Evolutionary conservation across 2,329 filamentous ascomycete species (phyloP).

Genomic region (Lasiodiplodia theobromae): DNA sequence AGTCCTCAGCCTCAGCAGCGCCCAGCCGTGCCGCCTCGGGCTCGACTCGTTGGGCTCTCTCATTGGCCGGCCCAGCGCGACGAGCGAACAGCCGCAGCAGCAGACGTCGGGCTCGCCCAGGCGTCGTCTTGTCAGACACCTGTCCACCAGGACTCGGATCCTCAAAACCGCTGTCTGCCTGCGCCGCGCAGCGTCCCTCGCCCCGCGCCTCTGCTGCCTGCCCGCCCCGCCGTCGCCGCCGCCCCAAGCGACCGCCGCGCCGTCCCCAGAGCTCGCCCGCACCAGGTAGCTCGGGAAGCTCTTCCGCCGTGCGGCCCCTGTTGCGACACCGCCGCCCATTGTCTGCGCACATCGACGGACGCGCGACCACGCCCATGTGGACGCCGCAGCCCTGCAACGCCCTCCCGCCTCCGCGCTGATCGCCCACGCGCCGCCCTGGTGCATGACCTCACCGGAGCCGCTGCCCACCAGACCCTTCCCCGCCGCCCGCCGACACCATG

Average conservation of each 20-base stretch:
- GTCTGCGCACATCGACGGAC: neutral
- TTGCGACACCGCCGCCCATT: constrained; percentile 15
- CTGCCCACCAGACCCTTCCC: constrained; percentile 6
- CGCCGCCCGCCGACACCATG: constrained; percentile 49
- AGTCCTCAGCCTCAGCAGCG: constrained; percentile 18
- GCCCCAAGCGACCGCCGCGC: constrained; percentile 5
- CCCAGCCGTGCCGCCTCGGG: constrained; percentile 14
- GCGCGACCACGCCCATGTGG: constrained; percentile 16
- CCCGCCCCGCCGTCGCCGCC: constrained; percentile 11
- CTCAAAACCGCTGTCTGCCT: neutral
- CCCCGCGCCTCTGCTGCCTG: constrained; percentile 9
- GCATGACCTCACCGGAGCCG: constrained; percentile 25
- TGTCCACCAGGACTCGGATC: constrained; percentile 6
- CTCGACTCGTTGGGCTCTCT: constrained; percentile 11
- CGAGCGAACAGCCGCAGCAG: constrained; percentile 16
- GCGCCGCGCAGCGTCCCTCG: neutral
- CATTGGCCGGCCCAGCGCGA: constrained; percentile 6
- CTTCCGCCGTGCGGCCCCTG: constrained; percentile 26
- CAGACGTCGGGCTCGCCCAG: constrained; percentile 15
- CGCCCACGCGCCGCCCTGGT: constrained; percentile 13
- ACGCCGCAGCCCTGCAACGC: constrained; percentile 5
- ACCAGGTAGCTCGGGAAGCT: constrained; percentile 24
- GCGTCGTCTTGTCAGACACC: constrained; percentile 24
- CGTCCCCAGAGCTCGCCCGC: constrained; percentile 8
- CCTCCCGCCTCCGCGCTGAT: constrained; percentile 15